Percentiles rank a stretch among this genome's conserved stretches.
These are phyloP conservation scores for Talaromyces stipitatus DNA, from an alignment of 495 filamentous ascomycete species.

Conservation along the genomic window DNA sequence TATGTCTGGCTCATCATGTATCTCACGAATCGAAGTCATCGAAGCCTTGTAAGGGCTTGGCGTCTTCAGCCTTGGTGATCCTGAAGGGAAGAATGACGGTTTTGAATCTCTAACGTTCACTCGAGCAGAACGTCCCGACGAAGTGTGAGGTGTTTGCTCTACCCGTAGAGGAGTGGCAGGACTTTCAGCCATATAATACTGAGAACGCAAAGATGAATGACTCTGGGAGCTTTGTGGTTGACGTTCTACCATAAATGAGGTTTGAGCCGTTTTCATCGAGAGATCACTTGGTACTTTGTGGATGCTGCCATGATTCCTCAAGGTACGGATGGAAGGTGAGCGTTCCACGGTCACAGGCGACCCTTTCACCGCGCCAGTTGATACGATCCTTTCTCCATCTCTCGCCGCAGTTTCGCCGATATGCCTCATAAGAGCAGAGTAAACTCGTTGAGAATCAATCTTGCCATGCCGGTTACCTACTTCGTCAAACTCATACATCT, in stretches of 20 bases:
- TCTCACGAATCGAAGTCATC: conserved; percentile 20
- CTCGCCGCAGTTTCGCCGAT: conserved; percentile 31
- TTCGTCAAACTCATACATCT: background rate
- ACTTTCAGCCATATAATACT: background rate
- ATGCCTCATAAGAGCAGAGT: conserved; percentile 65
- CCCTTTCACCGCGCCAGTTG: conserved; percentile 24
- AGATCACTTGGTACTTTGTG: conserved; percentile 26
- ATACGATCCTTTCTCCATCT: conserved; percentile 23
- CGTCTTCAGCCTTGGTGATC: conserved; percentile 40
- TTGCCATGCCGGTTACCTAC: background rate
- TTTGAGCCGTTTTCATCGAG: conserved; percentile 16
- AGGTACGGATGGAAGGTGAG: conserved; percentile 19
- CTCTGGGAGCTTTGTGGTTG: background rate
- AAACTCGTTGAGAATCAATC: conserved; percentile 59
- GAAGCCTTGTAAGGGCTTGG: conserved; percentile 50
- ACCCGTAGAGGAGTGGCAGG: conserved; percentile 20
- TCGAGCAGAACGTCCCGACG: conserved; percentile 5
- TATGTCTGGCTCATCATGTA: conserved; percentile 14
- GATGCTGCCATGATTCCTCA: conserved; percentile 22
- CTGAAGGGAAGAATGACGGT: conserved; percentile 35
- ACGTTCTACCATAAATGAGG: conserved; percentile 2
- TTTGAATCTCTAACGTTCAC: conserved; percentile 18
- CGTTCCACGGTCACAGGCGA: conserved; percentile 26
- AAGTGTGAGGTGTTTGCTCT: conserved; percentile 13
- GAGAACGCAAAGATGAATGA: conserved; percentile 2